Evolutionary conservation across 768 basidiomycete species (phyloP).

Genomic region (Hydnomerulius pinastri): DNA sequence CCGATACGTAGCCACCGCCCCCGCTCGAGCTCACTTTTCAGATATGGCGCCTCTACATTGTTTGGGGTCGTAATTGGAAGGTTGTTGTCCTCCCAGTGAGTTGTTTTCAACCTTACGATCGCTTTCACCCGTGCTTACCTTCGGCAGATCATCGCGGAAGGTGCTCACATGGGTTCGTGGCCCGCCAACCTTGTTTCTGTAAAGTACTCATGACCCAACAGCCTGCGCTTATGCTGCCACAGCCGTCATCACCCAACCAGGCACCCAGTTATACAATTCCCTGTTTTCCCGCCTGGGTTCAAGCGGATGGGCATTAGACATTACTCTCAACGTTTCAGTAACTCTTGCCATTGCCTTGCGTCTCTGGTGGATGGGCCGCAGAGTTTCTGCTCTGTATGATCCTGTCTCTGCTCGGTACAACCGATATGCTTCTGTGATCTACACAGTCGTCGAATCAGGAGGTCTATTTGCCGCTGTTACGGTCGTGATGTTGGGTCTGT

Average conservation of each 20-base stretch:
- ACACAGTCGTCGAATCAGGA: conserved; percentile 19
- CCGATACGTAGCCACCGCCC: background rate
- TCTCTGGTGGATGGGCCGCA: conserved; percentile 21
- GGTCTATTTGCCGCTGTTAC: conserved; percentile 18
- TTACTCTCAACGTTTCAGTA: conserved; percentile 19
- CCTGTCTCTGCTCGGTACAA: conserved; percentile 3
- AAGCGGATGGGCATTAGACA: conserved; percentile 20
- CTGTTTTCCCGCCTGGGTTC: conserved; percentile 7
- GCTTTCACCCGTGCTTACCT: background rate
- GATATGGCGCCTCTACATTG: conserved; percentile 26
- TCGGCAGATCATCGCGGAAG: conserved; percentile 21
- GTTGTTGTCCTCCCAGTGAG: conserved; percentile 16
- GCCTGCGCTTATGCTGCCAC: conserved; percentile 10
- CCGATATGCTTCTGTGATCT: conserved; percentile 17
- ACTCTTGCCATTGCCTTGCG: conserved; percentile 22
- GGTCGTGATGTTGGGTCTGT: conserved; percentile 19
- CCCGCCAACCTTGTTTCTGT: background rate
- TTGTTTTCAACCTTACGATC: background rate
- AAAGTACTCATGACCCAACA: background rate
- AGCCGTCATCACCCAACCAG: conserved; percentile 12
- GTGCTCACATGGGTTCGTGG: conserved; percentile 19
- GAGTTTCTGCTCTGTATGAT: conserved; percentile 3
- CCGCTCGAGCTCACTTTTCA: background rate
- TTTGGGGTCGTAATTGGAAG: conserved; percentile 23
- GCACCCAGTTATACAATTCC: conserved; percentile 4